A percentile compares a stretch with the other conserved stretches of the same genome.
phyloP scores from a whole-genome alignment of 169 alveolate genomes.

The Ophryocystis elektroscirrha region DNA sequence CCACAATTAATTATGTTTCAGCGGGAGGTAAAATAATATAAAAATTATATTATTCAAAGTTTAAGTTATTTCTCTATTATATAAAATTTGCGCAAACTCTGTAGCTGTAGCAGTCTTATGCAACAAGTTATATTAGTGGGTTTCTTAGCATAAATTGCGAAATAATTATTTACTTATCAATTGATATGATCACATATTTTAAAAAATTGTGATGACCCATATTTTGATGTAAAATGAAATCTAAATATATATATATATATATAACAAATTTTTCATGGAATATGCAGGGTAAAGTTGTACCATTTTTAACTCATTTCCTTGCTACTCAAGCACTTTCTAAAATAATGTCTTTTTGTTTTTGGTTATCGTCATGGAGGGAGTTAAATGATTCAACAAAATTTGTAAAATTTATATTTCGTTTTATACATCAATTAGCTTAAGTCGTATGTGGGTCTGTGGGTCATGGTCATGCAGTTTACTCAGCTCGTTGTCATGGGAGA shows the following conservation, averaged over 20 bases:
- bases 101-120: background rate
- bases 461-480: conserved; percentile 26
- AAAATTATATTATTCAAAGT: background rate
- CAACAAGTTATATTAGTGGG: background rate
- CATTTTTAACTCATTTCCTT: conserved; percentile 67
- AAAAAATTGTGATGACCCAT: background rate
- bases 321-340: conserved; percentile 69
- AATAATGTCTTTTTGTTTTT: conserved; percentile 55
- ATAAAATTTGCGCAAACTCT: too few relatives aligned
- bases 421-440: conserved; percentile 26
- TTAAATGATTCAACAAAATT: conserved; percentile 35
- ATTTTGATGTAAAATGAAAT: background rate
- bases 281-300: conserved; percentile 50
- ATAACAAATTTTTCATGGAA: conserved; percentile 1
- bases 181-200: background rate
- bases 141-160: background rate
- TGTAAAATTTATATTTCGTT: background rate
- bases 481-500: conserved; percentile 63
- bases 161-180: background rate
- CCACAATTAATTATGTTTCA: conserved; percentile 71
- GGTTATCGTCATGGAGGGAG: conserved; percentile 63
- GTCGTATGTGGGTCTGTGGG: conserved; percentile 64
- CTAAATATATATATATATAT: background rate
- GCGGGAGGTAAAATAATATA: conserved; percentile 32
- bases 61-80: too few relatives aligned